These are phyloP conservation scores for Lachancea thermotolerans DNA, from an alignment of 805 yeast species.

Conservation along the genomic window DNA sequence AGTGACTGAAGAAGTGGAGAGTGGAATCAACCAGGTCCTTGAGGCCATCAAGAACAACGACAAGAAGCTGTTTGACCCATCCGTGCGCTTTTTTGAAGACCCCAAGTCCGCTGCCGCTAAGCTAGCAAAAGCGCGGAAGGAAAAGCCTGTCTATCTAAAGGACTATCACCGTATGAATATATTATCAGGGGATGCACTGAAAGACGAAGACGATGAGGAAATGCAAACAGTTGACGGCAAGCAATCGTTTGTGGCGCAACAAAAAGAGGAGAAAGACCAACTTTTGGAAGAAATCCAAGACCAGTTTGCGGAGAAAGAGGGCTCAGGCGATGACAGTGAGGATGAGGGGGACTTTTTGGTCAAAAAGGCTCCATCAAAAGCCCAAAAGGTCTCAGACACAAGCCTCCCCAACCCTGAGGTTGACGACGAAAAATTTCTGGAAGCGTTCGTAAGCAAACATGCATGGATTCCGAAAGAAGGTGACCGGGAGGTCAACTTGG, in stretches of 20 bases:
- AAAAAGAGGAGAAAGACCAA: constrained; percentile 65
- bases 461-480: constrained; percentile 84
- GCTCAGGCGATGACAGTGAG: constrained; percentile 39
- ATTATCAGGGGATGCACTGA: constrained; percentile 55
- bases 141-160: constrained; percentile 79
- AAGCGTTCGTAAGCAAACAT: constrained; percentile 62
- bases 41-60: constrained; percentile 65
- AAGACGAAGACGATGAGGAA: constrained; percentile 46
- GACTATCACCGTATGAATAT: constrained; percentile 87
- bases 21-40: constrained; percentile 67
- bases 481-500: constrained; percentile 50
- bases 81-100: constrained; percentile 66
- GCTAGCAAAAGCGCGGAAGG: constrained; percentile 31
- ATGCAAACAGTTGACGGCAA: constrained; percentile 34
- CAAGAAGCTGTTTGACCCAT: constrained; percentile 54
- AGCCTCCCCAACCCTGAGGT: constrained; percentile 59
- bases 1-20: constrained; percentile 77
- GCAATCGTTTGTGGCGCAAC: constrained; percentile 68
- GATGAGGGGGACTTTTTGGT: constrained; percentile 45
- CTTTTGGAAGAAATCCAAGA: constrained; percentile 71
- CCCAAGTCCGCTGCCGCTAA: constrained; percentile 39
- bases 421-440: constrained; percentile 63
- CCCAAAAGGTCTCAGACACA: constrained; percentile 22
- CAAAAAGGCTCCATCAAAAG: constrained; percentile 40
- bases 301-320: constrained; percentile 48